A percentile compares a stretch with the other conserved stretches of the same genome.
These are phyloP conservation scores for Penicillium waksmanii DNA, from an alignment of 495 filamentous ascomycete species.

Conservation along the genomic window DNA sequence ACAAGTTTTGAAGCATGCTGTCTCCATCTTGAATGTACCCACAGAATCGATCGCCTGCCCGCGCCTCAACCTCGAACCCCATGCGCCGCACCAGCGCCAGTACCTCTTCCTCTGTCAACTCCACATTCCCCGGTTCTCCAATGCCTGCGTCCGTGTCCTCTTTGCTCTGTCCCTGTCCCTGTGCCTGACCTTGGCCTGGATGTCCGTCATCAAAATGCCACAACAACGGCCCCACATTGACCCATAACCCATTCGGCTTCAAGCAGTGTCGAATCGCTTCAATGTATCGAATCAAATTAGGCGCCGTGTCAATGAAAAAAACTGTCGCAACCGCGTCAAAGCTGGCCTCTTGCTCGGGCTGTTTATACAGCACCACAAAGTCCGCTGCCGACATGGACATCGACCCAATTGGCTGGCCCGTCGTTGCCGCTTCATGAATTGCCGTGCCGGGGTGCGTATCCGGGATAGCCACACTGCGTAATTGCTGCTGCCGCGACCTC, in stretches of 20 bases:
- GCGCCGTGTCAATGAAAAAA: conserved; percentile 97
- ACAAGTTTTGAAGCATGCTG: conserved; percentile 85
- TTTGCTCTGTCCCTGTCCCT: conserved; percentile 19
- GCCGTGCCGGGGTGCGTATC: conserved; percentile 71
- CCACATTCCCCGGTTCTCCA: conserved; percentile 80
- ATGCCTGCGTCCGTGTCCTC: conserved; percentile 52
- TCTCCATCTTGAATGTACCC: conserved; percentile 84
- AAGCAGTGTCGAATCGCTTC: conserved; percentile 80
- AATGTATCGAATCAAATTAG: conserved; percentile 87
- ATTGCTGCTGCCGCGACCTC: conserved; percentile 66
- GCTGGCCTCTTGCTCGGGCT: conserved; percentile 54
- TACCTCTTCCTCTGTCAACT: conserved; percentile 87
- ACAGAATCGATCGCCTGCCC: conserved; percentile 52
- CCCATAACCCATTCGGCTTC: conserved; percentile 76
- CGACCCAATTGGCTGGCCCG: conserved; percentile 27
- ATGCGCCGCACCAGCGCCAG: conserved; percentile 70
- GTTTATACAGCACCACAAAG: conserved; percentile 75
- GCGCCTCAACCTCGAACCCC: conserved; percentile 73
- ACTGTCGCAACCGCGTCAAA: conserved; percentile 87
- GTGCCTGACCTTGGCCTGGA: conserved; percentile 30
- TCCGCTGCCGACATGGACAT: conserved; percentile 90
- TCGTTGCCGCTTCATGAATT: conserved; percentile 45
- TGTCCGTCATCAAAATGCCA: conserved; percentile 79
- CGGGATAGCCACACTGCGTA: conserved; percentile 70
- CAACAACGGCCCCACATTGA: conserved; percentile 87